A percentile compares a stretch with the other conserved stretches of the same genome.
These are phyloP conservation scores for Amanita jacksonii DNA, from an alignment of 768 basidiomycete species.

Conservation along the genomic window DNA sequence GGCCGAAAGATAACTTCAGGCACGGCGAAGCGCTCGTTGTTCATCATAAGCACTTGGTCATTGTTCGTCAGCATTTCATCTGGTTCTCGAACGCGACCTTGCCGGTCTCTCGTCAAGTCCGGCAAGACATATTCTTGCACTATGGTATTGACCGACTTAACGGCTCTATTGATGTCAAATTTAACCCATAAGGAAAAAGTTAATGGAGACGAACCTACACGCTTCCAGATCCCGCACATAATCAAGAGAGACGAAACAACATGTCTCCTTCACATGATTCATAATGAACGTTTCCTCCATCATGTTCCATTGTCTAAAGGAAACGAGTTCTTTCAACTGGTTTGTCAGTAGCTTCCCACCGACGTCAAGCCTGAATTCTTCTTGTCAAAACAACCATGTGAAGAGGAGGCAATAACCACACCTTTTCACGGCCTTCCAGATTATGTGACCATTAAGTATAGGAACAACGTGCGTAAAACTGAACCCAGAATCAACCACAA, in stretches of 20 bases:
- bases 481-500: conserved; percentile 87
- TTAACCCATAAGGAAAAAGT: not conserved
- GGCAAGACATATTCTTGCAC: conserved; percentile 88
- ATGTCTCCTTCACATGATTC: conserved; percentile 85
- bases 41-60: conserved; percentile 74
- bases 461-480: conserved; percentile 93
- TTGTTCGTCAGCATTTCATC: conserved; percentile 45
- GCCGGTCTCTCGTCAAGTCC: conserved; percentile 64
- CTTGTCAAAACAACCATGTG: conserved; percentile 10
- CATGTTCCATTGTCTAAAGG: conserved; percentile 97
- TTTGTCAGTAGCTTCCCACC: conserved; percentile 95
- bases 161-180: conserved; percentile 27
- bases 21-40: conserved; percentile 84
- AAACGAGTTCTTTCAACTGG: conserved; percentile 87
- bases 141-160: conserved; percentile 53
- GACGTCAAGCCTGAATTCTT: conserved; percentile 65
- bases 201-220: conserved; percentile 52
- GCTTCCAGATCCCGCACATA: conserved; percentile 67
- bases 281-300: conserved; percentile 94
- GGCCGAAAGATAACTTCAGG: conserved; percentile 92
- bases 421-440: conserved; percentile 82
- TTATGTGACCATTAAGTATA: conserved; percentile 59
- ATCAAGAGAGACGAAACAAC: conserved; percentile 75
- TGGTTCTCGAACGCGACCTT: conserved; percentile 43
- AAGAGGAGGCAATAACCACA: conserved; percentile 19